Evolutionary conservation across 768 basidiomycete genomes (phyloP), one percentile per base, ranked within the genome.

Genomic region (Polyporus arcularius): DNA sequence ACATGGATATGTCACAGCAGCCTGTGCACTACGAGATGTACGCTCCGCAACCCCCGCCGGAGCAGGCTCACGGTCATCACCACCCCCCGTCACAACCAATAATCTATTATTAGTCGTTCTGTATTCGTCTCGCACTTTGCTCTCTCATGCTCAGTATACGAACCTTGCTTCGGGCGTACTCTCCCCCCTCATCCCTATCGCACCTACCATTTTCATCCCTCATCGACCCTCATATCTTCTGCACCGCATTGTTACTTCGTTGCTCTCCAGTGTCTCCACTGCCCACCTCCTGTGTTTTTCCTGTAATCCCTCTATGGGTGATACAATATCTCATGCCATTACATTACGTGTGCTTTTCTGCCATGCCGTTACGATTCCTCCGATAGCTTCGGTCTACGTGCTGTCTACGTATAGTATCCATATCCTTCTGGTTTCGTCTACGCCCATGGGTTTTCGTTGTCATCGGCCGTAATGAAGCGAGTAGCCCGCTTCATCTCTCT

Each of bases 1-100:
- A 88, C 75, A 75, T 88, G 78, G 89, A 89, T 72, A 80, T 85
- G 81, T 79, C 85, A 32, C 85, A 85, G 46, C 86, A 86, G 65
- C 73, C 77, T 63, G 80, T 83, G 71, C 83, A 82, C 67, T 90
- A 89, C 74, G 88, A 88, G 65, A 79, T 83, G 80, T 89, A 88
- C 74, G 77, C 66, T 14, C 57, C 81, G 57, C 71, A 79, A 69
- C 82, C 66, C 14, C 60, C 81, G 57, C 71, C 79, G 69, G 82
- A 85, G 7, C 57, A 48, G 8, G 11, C 45, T 67, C 81, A 74
- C 38, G 73, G 78, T 46, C 58, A 54, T 46, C 49, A 52, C 14
- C 57, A 52, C 14, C 55, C 46, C 16, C 60, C 61, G n/a, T 65
- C 67, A 42, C 70, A 71, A 55, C 70, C 71, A 50, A 57, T 70